phyloP scores from a whole-genome alignment of 106 monocot genomes.

The Dendrobium chrysotoxum region DNA sequence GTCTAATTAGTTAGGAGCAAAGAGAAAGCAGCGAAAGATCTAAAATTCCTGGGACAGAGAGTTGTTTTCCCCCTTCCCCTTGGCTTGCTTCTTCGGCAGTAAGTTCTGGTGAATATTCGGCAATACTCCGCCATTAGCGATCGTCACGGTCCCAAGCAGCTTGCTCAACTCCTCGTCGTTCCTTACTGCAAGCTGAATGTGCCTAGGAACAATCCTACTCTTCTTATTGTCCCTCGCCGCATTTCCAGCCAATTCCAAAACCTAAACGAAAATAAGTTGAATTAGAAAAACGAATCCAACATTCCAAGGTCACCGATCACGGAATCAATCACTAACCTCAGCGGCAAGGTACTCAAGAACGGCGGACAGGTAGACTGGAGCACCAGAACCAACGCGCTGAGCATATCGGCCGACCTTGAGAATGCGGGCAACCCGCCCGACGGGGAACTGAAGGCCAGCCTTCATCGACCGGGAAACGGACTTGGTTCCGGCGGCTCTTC shows the following conservation, averaged over 20 bases:
- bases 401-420: constrained; percentile 54
- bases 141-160: constrained; percentile 40
- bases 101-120: constrained; percentile 41
- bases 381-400: constrained; percentile 43
- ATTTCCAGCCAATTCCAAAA: constrained; percentile 50
- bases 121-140: constrained; percentile 42
- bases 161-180: constrained; percentile 57
- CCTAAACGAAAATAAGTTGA: constrained; percentile 4
- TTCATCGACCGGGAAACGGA: constrained; percentile 39
- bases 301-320: background rate
- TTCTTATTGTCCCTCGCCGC: constrained; percentile 72
- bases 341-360: constrained; percentile 37
- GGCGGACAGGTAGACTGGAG: constrained; percentile 34
- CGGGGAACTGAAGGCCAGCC: constrained; percentile 66
- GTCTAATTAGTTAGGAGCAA: too few relatives aligned
- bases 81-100: constrained; percentile 44
- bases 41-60: constrained; percentile 59
- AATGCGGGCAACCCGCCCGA: constrained; percentile 50
- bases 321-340: constrained; percentile 11
- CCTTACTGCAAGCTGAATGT: constrained; percentile 51
- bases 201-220: constrained; percentile 52
- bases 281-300: background rate
- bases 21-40: background rate
- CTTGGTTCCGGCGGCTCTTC: constrained; percentile 24
- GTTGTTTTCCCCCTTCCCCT: constrained; percentile 36